Evolutionary conservation across 2,329 filamentous ascomycete genomes (phyloP).

Genomic region (Aspergillus sp.): DNA sequence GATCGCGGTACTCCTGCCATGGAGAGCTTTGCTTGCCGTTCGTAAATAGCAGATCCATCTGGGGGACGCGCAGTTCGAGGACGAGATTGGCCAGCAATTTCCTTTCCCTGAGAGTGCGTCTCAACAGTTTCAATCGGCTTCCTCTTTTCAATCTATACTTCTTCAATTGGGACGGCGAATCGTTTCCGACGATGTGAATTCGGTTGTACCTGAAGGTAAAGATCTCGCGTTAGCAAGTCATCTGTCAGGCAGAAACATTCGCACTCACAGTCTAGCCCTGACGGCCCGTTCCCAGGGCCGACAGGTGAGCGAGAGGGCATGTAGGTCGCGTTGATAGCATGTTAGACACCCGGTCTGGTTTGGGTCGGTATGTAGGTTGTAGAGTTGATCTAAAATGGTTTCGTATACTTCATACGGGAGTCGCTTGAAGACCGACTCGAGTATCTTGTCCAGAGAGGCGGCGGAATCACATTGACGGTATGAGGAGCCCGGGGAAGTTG

Average conservation of each 20-base stretch:
- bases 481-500: conserved; percentile 35
- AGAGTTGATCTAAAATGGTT: conserved; percentile 53
- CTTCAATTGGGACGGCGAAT: conserved; percentile 46
- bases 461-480: conserved; percentile 41
- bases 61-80: conserved; percentile 53
- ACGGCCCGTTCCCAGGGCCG: conserved; percentile 57
- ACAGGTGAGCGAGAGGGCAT: conserved; percentile 54
- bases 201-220: conserved; percentile 45
- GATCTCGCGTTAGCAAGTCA: conserved; percentile 10
- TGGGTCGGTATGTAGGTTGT: conserved; percentile 44
- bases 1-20: conserved; percentile 51
- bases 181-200: conserved; percentile 50
- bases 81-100: conserved; percentile 53
- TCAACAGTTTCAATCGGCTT: conserved; percentile 53
- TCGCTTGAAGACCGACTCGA: conserved; percentile 41
- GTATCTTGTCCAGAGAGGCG: conserved; percentile 33
- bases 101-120: conserved; percentile 55
- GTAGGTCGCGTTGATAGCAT: conserved; percentile 56
- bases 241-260: conserved; percentile 4
- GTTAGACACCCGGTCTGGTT: conserved; percentile 48
- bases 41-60: conserved; percentile 44
- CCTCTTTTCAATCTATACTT: conserved; percentile 51
- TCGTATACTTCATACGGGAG: conserved; percentile 57
- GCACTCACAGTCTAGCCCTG: conserved; percentile 50
- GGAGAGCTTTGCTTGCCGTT: conserved; percentile 42